Evolutionary conservation across 805 yeast genomes (phyloP).

Genomic region (Kodamaea nitidulidarum): DNA sequence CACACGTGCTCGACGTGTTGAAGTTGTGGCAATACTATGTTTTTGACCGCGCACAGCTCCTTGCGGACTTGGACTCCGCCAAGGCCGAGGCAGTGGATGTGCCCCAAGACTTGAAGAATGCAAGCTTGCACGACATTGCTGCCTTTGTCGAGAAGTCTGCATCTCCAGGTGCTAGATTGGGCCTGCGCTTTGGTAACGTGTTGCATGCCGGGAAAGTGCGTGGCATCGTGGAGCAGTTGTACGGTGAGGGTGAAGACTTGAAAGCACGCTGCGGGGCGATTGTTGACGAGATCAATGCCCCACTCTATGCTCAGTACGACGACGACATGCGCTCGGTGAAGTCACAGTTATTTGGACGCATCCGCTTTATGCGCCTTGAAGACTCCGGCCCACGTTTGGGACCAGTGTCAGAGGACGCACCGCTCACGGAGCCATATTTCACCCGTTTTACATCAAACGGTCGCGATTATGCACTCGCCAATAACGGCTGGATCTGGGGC

Average conservation of each 20-base stretch:
- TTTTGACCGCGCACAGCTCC: constrained; percentile 43
- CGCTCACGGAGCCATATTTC: constrained; percentile 84
- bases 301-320: constrained; percentile 71
- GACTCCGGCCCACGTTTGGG: constrained; percentile 81
- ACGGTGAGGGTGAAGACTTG: constrained; percentile 19
- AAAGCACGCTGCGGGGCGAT: constrained; percentile 46
- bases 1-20: constrained; percentile 61
- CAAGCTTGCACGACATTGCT: constrained; percentile 3
- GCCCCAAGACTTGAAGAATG: neutral
- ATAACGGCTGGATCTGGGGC: constrained; percentile 99
- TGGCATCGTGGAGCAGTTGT: constrained; percentile 40
- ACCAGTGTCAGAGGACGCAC: constrained; percentile 44
- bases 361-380: constrained; percentile 72
- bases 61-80: constrained; percentile 3
- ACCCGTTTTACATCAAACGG: constrained; percentile 63
- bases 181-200: constrained; percentile 49
- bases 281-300: constrained; percentile 73
- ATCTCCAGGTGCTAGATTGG: constrained; percentile 37
- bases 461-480: constrained; percentile 69
- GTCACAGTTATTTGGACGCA: constrained; percentile 70
- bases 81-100: neutral
- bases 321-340: constrained; percentile 63
- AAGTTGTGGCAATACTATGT: constrained; percentile 89
- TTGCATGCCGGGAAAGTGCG: constrained; percentile 51
- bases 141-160: constrained; percentile 12